Conservation (phyloP, 768 basidiomycete genomes). For the Neoboletus subvelutipes region DNA sequence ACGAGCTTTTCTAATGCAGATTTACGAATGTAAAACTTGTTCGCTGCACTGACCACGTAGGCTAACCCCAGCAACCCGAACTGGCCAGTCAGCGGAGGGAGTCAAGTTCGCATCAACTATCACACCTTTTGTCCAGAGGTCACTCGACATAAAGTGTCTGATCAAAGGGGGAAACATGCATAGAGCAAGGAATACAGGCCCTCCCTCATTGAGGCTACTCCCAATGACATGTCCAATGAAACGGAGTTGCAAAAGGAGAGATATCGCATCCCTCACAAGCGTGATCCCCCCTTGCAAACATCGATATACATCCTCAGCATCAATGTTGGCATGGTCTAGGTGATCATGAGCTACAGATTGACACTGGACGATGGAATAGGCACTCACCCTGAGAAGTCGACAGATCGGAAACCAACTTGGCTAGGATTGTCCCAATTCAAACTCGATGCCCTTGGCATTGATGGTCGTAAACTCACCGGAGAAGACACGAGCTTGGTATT, state of each 20-base stretch:
- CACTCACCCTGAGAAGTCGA: constrained; percentile 22
- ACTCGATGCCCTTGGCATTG: background rate
- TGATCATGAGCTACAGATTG: background rate
- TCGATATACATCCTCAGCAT: background rate
- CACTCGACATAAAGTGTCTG: background rate
- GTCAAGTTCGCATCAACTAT: background rate
- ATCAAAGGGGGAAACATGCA: constrained; percentile 18
- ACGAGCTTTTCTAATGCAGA: constrained; percentile 15
- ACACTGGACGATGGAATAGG: background rate
- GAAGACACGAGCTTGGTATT: constrained; percentile 21
- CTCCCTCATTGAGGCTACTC: constrained; percentile 14
- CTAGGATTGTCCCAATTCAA: constrained; percentile 2
- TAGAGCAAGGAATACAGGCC: constrained; percentile 21
- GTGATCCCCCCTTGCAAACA: constrained; percentile 14
- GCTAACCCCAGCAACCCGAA: constrained; percentile 3
- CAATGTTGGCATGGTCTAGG: constrained; percentile 4
- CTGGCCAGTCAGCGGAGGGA: background rate
- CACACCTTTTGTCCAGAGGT: constrained; percentile 25
- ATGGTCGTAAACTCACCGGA: constrained; percentile 5
- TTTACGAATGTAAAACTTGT: constrained; percentile 24
- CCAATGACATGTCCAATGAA: constrained; percentile 20
- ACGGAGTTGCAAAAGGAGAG: constrained; percentile 25
- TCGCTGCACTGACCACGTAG: constrained; percentile 17
- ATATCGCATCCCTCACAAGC: constrained; percentile 11
- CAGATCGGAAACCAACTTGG: constrained; percentile 20